These are phyloP conservation scores for Neurospora sp. DNA, from an alignment of 495 filamentous ascomycete genomes.

Conservation along the genomic window DNA sequence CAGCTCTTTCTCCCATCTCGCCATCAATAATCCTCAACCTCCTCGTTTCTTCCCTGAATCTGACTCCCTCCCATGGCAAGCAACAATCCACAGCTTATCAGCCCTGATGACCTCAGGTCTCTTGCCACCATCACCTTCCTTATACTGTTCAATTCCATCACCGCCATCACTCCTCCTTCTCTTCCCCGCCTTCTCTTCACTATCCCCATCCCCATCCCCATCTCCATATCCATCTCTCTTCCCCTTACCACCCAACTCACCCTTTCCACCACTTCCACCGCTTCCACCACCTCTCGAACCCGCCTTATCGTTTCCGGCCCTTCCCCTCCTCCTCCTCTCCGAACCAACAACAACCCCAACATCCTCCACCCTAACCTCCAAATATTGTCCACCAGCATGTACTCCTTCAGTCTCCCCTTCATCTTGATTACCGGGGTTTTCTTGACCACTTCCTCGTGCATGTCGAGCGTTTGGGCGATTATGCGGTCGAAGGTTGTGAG, in stretches of 20 bases:
- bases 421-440: neutral
- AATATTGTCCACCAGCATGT: neutral
- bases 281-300: neutral
- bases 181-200: neutral
- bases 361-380: neutral
- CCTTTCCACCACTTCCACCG: neutral
- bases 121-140: too few species aligned
- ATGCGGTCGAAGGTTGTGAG: neutral
- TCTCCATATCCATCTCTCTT: neutral
- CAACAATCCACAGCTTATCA: neutral
- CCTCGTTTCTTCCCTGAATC: neutral
- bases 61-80: neutral
- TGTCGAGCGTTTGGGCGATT: neutral
- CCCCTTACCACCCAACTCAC: neutral
- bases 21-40: neutral
- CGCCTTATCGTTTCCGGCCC: neutral
- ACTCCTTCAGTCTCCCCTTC: neutral
- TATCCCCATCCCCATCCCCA: neutral
- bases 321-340: neutral
- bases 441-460: neutral
- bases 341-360: neutral
- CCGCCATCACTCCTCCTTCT: neutral
- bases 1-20: neutral
- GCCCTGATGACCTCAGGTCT: neutral
- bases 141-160: neutral